Evolutionary conservation across 73 alveolate species (phyloP), one percentile per base, ranked within the genome.

Genomic region (Paramecium tetraurelia): DNA sequence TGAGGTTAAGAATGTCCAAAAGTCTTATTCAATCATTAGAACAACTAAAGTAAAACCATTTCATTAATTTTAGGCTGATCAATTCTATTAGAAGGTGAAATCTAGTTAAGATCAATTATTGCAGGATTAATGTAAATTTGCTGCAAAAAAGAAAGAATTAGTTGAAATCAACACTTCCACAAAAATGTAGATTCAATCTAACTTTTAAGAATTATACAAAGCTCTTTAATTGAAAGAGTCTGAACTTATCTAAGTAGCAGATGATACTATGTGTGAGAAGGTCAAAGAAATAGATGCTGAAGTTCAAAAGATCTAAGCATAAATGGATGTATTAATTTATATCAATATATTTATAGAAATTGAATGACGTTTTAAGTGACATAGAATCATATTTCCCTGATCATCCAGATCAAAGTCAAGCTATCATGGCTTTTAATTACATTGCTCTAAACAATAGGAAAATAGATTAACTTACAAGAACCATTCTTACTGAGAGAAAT

Each of bases 181-280:
- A 27, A 89, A 89, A 59, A 44, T 41, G 40, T 46, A 89, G 53
- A 89, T 89, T 22, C n/a, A 38, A 29, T 38, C 76, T 24, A 89
- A 83, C 69, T 69, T 89, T 43, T 48, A 89, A 89, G 94, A 89
- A 43, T 77, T 89, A n/a, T 70, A 70, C 24, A 70, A 70, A 46
- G 90, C 94, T 14, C 89, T 89, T 43, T 22, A 89, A 58, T 50
- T 44, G 43, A 89, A 89, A 50, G 58, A 89, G 24, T 29, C 58
- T 43, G 94, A 89, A n/a, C 59, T 89, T 41, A 70, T 89, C 14
- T 89, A 89, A 33, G 86, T 83, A 4, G 94, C 94, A 20, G 94
- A 89, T 70, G 94, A 89, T 77, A 36, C 83, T 43, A 72, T 89
- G 43, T 58, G 84, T 7, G 94, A 89, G 21, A 89, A 89, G 18